Evolutionary conservation across 2,329 filamentous ascomycete genomes (phyloP), one percentile per base, ranked within the genome.

Genomic region (Fusarium annulatum): DNA sequence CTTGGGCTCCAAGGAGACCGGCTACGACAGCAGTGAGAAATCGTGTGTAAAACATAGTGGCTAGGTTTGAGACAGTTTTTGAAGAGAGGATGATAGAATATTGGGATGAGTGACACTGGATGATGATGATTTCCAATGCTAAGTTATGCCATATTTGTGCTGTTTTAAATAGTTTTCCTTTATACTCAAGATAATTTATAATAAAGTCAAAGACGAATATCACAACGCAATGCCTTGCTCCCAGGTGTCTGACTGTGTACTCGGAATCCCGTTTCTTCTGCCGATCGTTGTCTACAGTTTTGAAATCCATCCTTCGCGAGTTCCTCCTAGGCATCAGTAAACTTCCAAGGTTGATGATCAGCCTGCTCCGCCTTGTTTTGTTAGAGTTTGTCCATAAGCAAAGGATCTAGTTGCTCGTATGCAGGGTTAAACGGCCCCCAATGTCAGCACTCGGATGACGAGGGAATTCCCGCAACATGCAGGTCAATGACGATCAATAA

Each of bases 61-160:
- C 9, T 48, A 48, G 9, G 18, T 28, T 28, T 21, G 19, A 28
- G 45, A 7, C 1, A 5, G 45, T 1, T 10, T 2, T 21, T 15
- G 6, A 15, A 28, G 4, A 0, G 3, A 28, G 7, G 5, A 3
- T 15, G 0, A 28, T 21, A 28, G 18, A 0, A 21, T 46, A 15
- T 28, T 10, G 18, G 3, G 26, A 21, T 21, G 18, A 10, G 12
- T 15, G 9, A 4, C 0, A 7, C 4, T 46, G 5, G 14, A 2
- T 21, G 26, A 15, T 28, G 3, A 15, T 28, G 9, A 15, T 28
- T 48, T 48, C 9, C 0, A 28, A 21, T 21, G 3, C 5, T 7
- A 3, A 28, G 18, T 14, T 46, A 7, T 15, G 26, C 19, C 19
- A 7, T 4, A 28, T 7, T 21, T 28, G 18, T 15, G 5, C 3